A percentile compares a stretch with the other conserved stretches of the same genome.
These are phyloP conservation scores for Colletotrichum echinochloae DNA, from an alignment of 2,329 filamentous ascomycete species.

Conservation along the genomic window DNA sequence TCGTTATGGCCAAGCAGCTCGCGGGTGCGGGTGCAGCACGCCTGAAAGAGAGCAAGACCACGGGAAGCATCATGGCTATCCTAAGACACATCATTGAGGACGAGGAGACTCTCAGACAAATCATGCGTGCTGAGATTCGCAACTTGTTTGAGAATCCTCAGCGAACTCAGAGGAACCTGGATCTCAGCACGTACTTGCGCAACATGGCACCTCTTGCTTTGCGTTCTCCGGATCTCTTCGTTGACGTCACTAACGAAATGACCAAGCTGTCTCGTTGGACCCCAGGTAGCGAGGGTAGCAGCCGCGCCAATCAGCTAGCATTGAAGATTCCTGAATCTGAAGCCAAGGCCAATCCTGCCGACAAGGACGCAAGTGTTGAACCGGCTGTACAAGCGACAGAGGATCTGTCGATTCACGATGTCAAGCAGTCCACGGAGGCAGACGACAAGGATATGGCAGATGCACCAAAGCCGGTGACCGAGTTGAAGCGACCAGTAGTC, in stretches of 20 bases:
- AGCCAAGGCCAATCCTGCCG: constrained; percentile 36
- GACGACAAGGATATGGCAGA: constrained; percentile 72
- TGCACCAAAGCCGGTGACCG: constrained; percentile 70
- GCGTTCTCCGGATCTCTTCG: constrained; percentile 85
- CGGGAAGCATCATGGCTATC: constrained; percentile 81
- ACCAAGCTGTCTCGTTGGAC: constrained; percentile 77
- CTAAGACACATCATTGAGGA: constrained; percentile 95
- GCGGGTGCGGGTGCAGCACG: constrained; percentile 81
- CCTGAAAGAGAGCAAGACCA: constrained; percentile 68
- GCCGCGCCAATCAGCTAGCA: constrained; percentile 52
- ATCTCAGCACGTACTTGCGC: constrained; percentile 80
- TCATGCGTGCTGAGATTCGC: constrained; percentile 91
- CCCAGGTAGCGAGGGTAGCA: constrained; percentile 50
- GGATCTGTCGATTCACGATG: constrained; percentile 61
- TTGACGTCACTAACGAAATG: constrained; percentile 88
- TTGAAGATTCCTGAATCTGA: constrained; percentile 54
- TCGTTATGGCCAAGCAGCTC: constrained; percentile 95
- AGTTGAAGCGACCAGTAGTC: constrained; percentile 84
- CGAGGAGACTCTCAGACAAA: constrained; percentile 87
- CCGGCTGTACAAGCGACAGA: constrained; percentile 60
- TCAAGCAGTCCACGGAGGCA: constrained; percentile 71
- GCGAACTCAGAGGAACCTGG: constrained; percentile 67
- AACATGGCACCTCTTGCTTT: constrained; percentile 83
- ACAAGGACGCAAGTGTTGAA: constrained; percentile 49
- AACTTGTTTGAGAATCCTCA: constrained; percentile 74